phyloP scores from a whole-genome alignment of 2,329 filamentous ascomycete species.

The Microsporum canis region DNA sequence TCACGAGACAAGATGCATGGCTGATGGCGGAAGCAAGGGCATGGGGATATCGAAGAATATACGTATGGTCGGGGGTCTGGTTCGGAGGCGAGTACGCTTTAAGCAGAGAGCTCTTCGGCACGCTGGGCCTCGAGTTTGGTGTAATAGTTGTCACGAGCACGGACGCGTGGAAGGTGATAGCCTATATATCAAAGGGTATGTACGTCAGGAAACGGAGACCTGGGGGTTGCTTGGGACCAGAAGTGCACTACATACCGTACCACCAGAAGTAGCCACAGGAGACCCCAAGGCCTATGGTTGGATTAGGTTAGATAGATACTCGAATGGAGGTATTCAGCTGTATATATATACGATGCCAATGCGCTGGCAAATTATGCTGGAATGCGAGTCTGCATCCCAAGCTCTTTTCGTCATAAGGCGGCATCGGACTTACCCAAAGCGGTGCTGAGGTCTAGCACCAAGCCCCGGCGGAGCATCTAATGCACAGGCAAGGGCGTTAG shows the following conservation, averaged over 20 bases:
- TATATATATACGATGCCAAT: not conserved
- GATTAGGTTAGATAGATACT: not conserved
- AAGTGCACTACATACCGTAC: slow-evolving; percentile 44
- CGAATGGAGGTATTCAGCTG: too few relatives aligned
- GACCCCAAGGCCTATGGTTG: slow-evolving; percentile 46
- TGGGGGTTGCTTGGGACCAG: not conserved
- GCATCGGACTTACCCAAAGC: slow-evolving; percentile 46
- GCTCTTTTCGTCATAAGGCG: not conserved
- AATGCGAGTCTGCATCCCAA: not conserved
- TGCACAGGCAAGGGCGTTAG: slow-evolving; percentile 12
- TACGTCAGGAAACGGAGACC: not conserved
- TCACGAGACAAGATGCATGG: not conserved
- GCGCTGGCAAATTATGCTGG: not conserved
- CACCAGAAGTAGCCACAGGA: slow-evolving; percentile 55
- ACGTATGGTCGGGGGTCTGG: not conserved
- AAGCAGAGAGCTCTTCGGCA: slow-evolving; percentile 23
- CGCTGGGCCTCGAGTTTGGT: slow-evolving; percentile 52
- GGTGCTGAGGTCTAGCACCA: slow-evolving; percentile 57
- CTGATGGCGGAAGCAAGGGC: not conserved
- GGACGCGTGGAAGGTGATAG: slow-evolving; percentile 54
- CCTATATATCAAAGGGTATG: slow-evolving; percentile 29
- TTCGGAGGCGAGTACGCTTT: not conserved
- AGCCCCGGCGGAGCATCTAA: slow-evolving; percentile 54
- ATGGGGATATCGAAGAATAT: not conserved
- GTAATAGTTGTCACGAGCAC: slow-evolving; percentile 53